phyloP scores from a whole-genome alignment of 768 basidiomycete genomes.

The Trametes cinnabarina region DNA sequence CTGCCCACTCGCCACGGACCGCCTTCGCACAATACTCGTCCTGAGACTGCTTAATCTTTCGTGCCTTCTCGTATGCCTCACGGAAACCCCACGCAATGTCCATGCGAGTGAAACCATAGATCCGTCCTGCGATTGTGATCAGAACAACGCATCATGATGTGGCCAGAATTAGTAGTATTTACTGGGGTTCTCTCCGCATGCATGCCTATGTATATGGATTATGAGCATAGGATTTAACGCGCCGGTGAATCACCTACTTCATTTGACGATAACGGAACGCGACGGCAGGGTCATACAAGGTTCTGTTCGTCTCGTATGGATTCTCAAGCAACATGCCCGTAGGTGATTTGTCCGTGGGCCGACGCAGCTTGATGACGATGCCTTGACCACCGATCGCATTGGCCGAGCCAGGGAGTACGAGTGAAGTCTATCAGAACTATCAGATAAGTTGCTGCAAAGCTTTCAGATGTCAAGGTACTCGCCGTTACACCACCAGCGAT shows the following conservation, averaged over 20 bases:
- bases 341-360: constrained; percentile 66
- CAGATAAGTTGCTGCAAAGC: not conserved
- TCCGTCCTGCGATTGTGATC: constrained; percentile 1
- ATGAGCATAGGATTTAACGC: not conserved
- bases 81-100: constrained; percentile 70
- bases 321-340: constrained; percentile 76
- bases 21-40: constrained; percentile 63
- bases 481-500: constrained; percentile 75
- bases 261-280: constrained; percentile 75
- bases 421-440: constrained; percentile 40
- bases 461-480: not conserved
- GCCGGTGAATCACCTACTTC: constrained; percentile 46
- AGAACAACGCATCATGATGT: not conserved
- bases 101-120: constrained; percentile 45
- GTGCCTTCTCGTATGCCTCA: constrained; percentile 66
- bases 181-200: constrained; percentile 55
- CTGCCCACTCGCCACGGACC: constrained; percentile 44
- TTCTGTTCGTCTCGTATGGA: constrained; percentile 60
- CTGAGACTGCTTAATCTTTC: constrained; percentile 60
- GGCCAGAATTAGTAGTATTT: not conserved
- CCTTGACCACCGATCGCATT: constrained; percentile 62
- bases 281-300: constrained; percentile 39
- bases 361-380: constrained; percentile 75
- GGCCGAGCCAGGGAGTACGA: constrained; percentile 73
- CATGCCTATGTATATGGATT: not conserved